phyloP scores from a whole-genome alignment of 2,329 filamentous ascomycete species.

The Arthrocladium fulminans region DNA sequence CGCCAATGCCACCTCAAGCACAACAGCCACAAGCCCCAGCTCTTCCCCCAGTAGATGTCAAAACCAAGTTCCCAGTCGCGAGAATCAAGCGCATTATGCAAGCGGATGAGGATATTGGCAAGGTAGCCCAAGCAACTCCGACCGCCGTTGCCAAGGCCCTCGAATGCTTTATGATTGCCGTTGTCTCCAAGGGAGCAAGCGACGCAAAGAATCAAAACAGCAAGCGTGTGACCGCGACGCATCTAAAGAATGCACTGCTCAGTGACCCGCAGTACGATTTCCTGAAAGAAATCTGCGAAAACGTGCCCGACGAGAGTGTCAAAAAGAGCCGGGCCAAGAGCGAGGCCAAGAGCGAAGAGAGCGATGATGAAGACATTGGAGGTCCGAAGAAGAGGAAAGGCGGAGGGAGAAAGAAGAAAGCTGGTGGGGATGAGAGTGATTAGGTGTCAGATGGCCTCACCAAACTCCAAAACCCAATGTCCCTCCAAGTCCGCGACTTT shows the following conservation, averaged over 20 bases:
- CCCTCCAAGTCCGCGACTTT: not conserved
- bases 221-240: conserved; percentile 79
- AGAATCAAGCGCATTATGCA: conserved; percentile 99
- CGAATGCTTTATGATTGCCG: conserved; percentile 93
- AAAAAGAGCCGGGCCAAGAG: conserved; percentile 20
- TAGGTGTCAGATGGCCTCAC: conserved; percentile 1
- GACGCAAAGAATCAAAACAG: conserved; percentile 63
- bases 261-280: conserved; percentile 93
- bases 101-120: conserved; percentile 95
- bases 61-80: conserved; percentile 92
- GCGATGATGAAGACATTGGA: conserved; percentile 15
- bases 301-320: conserved; percentile 54
- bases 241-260: conserved; percentile 84
- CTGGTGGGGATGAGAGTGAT: conserved; percentile 18
- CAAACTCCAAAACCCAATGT: too few species aligned
- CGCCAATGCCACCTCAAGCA: conserved; percentile 12
- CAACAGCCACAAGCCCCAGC: conserved; percentile 18
- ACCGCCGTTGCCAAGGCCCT: conserved; percentile 93
- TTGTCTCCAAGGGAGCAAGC: conserved; percentile 79
- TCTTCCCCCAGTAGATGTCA: conserved; percentile 60
- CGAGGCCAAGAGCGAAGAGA: conserved; percentile 21
- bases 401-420: conserved; percentile 16
- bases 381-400: conserved; percentile 7
- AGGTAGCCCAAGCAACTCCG: conserved; percentile 94
- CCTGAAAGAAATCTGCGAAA: conserved; percentile 77